Evolutionary conservation across 805 yeast genomes (phyloP), one percentile per base, ranked within the genome.

Genomic region (Kluyveromyces nonfermentans): DNA sequence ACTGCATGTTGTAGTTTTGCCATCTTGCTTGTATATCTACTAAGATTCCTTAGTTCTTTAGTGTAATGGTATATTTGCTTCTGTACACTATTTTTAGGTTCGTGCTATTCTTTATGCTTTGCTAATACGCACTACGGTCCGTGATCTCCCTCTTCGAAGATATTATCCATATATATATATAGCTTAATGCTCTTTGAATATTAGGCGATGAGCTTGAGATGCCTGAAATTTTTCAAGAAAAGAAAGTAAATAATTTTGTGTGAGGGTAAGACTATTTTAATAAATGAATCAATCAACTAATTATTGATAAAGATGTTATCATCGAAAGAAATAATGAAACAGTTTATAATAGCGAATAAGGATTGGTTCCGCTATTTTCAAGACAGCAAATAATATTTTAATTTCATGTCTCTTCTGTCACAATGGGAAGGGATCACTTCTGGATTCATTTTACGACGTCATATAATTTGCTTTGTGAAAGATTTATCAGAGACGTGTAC

Each of bases 1-100:
- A 90, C 81, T 58, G 87, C 85, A 62, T 89, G 97, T 10, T 84
- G 90, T 30, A 84, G 67, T 51, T 82, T 83, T 31, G 83, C 83
- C 94, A 85, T 85, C 22, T 33, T 42, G 37, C 5, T 35, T 35
- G 16, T 31, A 7, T 25, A 17, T 15, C 32, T 5, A 22, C 21
- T 5, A 25, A 17, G 28, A 19, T 37, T 17, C 10, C 28, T 17
- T 25, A 4, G 30, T n/a, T n/a, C n/a, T n/a, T n/a, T n/a, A n/a
- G n/a, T n/a, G n/a, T n/a, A n/a, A n/a, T n/a, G n/a, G n/a, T n/a
- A n/a, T n/a, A n/a, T n/a, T n/a, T n/a, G n/a, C n/a, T n/a, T n/a
- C n/a, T n/a, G n/a, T n/a, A n/a, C n/a, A n/a, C n/a, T n/a, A n/a
- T n/a, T n/a, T n/a, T n/a, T 25, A 4, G 30, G 9, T 10, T 25